Evolutionary conservation across 1,139 yeast species (phyloP).

Genomic region (Hemisphaericaspora xylofermentans): DNA sequence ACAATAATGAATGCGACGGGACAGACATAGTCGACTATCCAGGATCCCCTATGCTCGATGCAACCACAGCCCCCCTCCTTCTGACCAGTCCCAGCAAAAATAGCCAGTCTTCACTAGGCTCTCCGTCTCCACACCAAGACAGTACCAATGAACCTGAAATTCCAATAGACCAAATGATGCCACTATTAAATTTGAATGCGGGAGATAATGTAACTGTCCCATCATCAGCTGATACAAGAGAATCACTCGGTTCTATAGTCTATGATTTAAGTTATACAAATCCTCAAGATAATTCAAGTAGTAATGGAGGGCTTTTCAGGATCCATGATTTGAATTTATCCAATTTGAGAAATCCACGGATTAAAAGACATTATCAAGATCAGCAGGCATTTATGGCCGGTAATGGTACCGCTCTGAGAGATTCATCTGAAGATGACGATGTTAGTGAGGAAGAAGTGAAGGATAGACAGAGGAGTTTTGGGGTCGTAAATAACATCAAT

Average conservation of each 20-base stretch:
- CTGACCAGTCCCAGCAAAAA: neutral
- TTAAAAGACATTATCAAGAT: constrained; percentile 33
- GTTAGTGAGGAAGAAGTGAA: neutral
- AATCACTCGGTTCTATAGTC: constrained; percentile 30
- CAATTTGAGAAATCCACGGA: constrained; percentile 36
- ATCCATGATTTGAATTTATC: constrained; percentile 22
- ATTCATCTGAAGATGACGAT: neutral
- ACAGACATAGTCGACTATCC: constrained; percentile 2
- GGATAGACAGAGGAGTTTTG: constrained; percentile 27
- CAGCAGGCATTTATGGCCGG: constrained; percentile 4
- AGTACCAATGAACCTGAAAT: constrained; percentile 23
- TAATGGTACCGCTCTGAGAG: neutral
- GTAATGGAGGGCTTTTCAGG: constrained; percentile 3
- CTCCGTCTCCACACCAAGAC: neutral
- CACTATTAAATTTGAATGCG: constrained; percentile 33
- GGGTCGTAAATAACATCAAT: constrained; percentile 19
- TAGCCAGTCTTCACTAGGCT: constrained; percentile 15
- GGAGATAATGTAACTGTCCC: neutral
- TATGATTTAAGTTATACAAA: constrained; percentile 25
- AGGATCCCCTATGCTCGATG: neutral
- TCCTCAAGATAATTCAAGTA: constrained; percentile 16
- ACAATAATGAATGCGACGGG: neutral
- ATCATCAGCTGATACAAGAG: constrained; percentile 14
- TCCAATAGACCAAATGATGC: constrained; percentile 40
- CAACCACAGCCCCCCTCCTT: neutral